Evolutionary conservation across 257 asterid species (phyloP).

Genomic region (Buddleja alternifolia): DNA sequence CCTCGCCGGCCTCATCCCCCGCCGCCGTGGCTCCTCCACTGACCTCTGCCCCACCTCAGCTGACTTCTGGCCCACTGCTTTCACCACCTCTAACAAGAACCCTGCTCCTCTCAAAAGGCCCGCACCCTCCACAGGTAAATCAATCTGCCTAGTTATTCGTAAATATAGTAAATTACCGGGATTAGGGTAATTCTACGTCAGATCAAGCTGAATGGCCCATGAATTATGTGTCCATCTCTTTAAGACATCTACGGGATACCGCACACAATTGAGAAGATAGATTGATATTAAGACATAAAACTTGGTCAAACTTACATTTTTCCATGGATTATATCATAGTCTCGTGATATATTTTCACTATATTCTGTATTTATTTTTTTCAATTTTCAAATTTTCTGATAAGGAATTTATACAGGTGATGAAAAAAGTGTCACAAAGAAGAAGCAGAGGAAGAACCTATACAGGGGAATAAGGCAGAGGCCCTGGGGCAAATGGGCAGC

Average conservation of each 20-base stretch:
- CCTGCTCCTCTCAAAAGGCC: constrained; percentile 40
- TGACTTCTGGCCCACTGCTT: constrained; percentile 53
- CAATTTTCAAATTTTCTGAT: background rate
- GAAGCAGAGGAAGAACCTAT: constrained; percentile 70
- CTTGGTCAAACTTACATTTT: no score
- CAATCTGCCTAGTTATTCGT: background rate
- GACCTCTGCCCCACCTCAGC: constrained; percentile 49
- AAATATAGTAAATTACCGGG: no score
- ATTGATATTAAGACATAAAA: no score
- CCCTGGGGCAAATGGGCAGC: constrained; percentile 99
- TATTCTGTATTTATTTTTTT: background rate
- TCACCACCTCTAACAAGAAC: constrained; percentile 26
- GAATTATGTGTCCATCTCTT: no score
- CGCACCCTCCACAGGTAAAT: constrained; percentile 44
- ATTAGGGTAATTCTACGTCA: no score
- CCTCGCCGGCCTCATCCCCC: constrained; percentile 60
- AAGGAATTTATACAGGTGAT: constrained; percentile 37
- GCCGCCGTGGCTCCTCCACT: constrained; percentile 45
- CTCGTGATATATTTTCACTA: no score
- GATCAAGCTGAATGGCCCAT: no score
- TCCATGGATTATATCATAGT: no score
- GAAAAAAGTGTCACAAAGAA: constrained; percentile 32
- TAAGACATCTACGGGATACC: no score
- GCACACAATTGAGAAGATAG: no score
- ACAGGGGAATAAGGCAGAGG: constrained; percentile 87